Base-by-base conservation (phyloP, 441 rosid genomes). In the Croton laevigatus region DNA sequence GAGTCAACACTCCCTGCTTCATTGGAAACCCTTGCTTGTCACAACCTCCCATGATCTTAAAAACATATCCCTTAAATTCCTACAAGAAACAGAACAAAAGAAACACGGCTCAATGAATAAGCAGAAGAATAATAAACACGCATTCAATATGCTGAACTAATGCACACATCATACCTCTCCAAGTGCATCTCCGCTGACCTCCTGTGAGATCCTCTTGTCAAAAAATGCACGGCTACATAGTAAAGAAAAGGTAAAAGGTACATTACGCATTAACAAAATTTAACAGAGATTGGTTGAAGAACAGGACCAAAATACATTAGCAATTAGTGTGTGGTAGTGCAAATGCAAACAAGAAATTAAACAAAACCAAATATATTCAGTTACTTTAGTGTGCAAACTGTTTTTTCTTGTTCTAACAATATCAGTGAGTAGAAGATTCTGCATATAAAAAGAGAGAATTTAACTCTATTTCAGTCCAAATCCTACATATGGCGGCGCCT, bases 21-120 rank as follows among this genome's bases (percentile, higher is more conserved):
- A 82, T 81, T 22, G 85, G 85, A 23, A 84, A 81, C 3, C 85
- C 85, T 73, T 84, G 87, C 71, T 84, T 81, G 74, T 82, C 88
- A 58, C 84, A 84, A 42, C 88, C 88, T 54, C 84, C 82, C 83
- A 69, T 80, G 63, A 84, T 83, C 52, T 75, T 77, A 71, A 83
- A 83, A 40, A 83, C 85, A 73, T 83, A 83, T 8, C 85, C 83
- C 68, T 77, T 83, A 11, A 83, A 83, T 49, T 83, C 87, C 85
- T 83, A 66, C 6, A 27, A 27, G 32, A 27, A 27, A 13, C 22
- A 36, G 22, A 34, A 45, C 5, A 17, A 0, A 20, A 49, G 23
- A 42, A 16, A 5, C 44, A 40, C 44, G 14, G 13, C 53, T 42
- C 6, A 46, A 12, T 19, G 10, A 64, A 44, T 19, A 64, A 60